Evolutionary conservation across 352 stramenopile genomes (phyloP), one percentile per base, ranked within the genome.

Genomic region (Achlya hypogyna): DNA sequence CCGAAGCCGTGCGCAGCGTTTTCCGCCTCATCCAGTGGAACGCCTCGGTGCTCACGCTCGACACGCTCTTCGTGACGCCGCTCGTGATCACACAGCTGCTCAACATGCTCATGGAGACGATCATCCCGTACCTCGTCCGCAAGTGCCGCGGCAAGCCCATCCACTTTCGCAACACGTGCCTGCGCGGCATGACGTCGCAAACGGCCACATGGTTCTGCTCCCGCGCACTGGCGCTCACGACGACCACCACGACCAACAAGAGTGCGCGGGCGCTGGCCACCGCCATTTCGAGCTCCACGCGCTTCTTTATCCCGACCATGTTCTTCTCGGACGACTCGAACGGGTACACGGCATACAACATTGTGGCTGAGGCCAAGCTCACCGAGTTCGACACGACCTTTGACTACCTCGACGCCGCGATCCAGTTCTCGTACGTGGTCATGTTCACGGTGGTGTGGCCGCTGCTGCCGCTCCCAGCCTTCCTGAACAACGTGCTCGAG

Each of bases 361-460:
- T 96, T 63, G 74, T 96, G 20, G 81, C 82, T 4, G 85, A 96
- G 64, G 82, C 77, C 10, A 91, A 93, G 59, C 69, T 96, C 22
- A 80, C 85, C 12, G 73, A 89, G 0, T 96, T 93, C 42, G 84
- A 93, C 49, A 81, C 86, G 27, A 84, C 89, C 69, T 72, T 92
- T 35, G 87, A 96, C 71, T 96, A 96, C 65, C 68, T 96, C 65
- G 85, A 93, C 68, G 82, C 86, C 8, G 88, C 82, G 65, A 93
- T 96, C 60, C 87, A 96, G 73, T 92, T 96, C 59, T 93, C 85
- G 5, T 96, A 94, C 66, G 82, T 96, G 58, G 77, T 93, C 69
- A 96, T 96, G 87, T 96, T 96, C 62, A 94, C 85, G 4, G 85
- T 91, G 9, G 87, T 93, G 63, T 96, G 87, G 87, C 85, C 85